Evolutionary conservation across 129 eudicot species (phyloP).

Genomic region (Ambrosia artemisiifolia): DNA sequence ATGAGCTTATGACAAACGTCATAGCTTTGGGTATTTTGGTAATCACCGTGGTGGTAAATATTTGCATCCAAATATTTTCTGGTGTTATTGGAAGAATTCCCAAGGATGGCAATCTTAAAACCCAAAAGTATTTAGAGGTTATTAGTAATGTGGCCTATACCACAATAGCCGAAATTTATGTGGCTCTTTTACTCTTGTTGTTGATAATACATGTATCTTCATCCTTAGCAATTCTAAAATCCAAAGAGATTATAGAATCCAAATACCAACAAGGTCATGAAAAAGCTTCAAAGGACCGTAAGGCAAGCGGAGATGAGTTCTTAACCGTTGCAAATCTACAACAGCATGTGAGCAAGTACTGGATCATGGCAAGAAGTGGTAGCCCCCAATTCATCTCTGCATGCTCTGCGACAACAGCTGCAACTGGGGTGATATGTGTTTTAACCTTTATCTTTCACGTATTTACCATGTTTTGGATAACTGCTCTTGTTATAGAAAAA

Average conservation of each 20-base stretch:
- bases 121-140: background rate
- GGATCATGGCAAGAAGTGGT: no score
- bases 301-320: no score
- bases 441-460: background rate
- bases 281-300: background rate
- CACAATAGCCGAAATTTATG: background rate
- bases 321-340: no score
- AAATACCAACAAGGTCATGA: background rate
- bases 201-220: background rate
- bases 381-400: no score
- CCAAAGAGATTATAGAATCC: background rate
- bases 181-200: background rate
- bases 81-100: background rate
- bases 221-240: background rate
- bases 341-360: no score
- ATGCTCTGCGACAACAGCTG: no score
- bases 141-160: no score
- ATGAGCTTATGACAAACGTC: background rate
- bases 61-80: background rate
- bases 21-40: background rate
- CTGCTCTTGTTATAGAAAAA: background rate
- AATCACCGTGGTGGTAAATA: background rate
- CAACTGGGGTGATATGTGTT: background rate
- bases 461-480: background rate
- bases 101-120: background rate